Evolutionary conservation across 495 filamentous ascomycete species (phyloP).

Genomic region (Penicillium malachiteum): DNA sequence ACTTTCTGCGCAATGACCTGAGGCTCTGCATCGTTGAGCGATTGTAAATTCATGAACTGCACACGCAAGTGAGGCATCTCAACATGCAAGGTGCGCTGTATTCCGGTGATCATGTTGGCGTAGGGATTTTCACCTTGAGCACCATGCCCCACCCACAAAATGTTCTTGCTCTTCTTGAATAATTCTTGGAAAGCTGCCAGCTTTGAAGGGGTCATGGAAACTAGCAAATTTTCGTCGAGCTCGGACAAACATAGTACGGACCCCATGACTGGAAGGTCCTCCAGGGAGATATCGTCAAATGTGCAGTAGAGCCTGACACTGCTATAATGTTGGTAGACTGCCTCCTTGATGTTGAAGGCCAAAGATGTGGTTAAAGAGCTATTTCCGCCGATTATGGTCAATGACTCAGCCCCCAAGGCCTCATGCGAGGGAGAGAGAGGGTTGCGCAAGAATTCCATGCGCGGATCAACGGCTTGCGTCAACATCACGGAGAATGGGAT

Average conservation of each 20-base stretch:
- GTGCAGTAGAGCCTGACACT: conserved; percentile 9
- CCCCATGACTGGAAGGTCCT: conserved; percentile 20
- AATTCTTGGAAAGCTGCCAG: conserved; percentile 26
- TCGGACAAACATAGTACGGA: conserved; percentile 47
- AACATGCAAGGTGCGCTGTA: conserved; percentile 31
- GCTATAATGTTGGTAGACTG: conserved; percentile 11
- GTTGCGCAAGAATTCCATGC: conserved; percentile 30
- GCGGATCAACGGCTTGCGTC: conserved; percentile 45
- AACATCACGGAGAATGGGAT: conserved; percentile 42
- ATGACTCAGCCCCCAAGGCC: conserved; percentile 10
- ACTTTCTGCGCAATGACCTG: conserved; percentile 18
- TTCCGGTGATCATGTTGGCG: conserved; percentile 37
- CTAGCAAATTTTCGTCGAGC: conserved; percentile 41
- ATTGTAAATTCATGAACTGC: conserved; percentile 29
- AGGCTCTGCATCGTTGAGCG: conserved; percentile 7
- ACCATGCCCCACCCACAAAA: conserved; percentile 42
- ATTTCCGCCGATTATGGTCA: conserved; percentile 30
- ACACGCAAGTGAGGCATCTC: conserved; percentile 27
- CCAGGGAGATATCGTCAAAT: conserved; percentile 12
- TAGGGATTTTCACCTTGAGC: conserved; percentile 32
- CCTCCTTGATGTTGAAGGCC: conserved; percentile 7
- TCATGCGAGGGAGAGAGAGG: conserved; percentile 14
- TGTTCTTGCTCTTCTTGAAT: conserved; percentile 32
- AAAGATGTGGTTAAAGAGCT: conserved; percentile 10
- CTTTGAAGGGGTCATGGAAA: conserved; percentile 26